Evolutionary conservation across 805 yeast species (phyloP).

Genomic region (Schwanniomyces vanrijiae): DNA sequence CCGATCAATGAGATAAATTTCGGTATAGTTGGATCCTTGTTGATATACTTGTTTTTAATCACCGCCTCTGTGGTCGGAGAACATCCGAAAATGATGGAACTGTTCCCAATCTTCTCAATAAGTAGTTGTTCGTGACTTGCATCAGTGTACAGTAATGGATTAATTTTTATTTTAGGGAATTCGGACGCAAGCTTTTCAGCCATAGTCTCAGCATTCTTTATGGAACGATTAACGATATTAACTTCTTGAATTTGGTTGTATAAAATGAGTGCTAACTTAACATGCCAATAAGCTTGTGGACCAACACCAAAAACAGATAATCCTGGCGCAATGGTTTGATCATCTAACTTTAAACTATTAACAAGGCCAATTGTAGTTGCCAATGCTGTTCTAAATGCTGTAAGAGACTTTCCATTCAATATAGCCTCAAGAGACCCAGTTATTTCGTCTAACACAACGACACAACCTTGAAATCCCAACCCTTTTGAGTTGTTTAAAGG

Average conservation of each 20-base stretch:
- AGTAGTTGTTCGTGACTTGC: constrained; percentile 15
- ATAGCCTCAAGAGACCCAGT: constrained; percentile 55
- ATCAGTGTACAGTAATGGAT: constrained; percentile 14
- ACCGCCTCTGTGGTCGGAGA: constrained; percentile 55
- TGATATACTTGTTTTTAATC: constrained; percentile 32
- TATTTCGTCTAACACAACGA: constrained; percentile 48
- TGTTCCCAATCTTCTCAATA: constrained; percentile 23
- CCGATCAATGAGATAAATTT: constrained; percentile 61
- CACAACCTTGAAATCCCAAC: constrained; percentile 60
- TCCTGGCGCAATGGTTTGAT: constrained; percentile 18
- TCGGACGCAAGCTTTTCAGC: constrained; percentile 20
- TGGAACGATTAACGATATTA: constrained; percentile 46
- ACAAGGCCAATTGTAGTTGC: constrained; percentile 50
- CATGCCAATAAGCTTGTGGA: constrained; percentile 66
- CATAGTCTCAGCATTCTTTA: constrained; percentile 38
- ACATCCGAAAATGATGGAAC: constrained; percentile 58
- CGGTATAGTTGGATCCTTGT: constrained; percentile 21
- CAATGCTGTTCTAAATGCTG: constrained; percentile 69
- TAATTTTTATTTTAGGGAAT: constrained; percentile 25
- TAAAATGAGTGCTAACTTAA: constrained; percentile 39
- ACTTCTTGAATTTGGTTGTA: constrained; percentile 40
- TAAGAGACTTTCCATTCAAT: constrained; percentile 56
- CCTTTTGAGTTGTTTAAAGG: constrained; percentile 26
- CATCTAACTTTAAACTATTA: constrained; percentile 22
- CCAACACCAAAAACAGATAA: constrained; percentile 59